Base-by-base conservation (phyloP, 169 alveolate genomes). In the Eimeria maxima region DNA sequence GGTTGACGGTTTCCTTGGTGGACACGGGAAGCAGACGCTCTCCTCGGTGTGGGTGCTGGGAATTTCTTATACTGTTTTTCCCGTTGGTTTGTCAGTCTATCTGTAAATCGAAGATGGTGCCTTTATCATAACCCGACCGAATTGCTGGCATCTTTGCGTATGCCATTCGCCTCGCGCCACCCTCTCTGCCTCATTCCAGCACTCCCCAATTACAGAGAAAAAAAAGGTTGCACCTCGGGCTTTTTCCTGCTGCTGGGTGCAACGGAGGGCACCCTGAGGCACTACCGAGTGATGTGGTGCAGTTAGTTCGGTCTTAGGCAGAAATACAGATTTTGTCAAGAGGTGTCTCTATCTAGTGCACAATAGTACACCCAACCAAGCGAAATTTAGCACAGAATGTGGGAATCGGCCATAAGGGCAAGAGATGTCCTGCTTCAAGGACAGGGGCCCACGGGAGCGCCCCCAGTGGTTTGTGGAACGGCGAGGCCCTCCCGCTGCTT, bases 341-440 rank as follows among this genome's bases (percentile, higher is more conserved):
- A 63, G 5, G 42, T 18, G 67, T 11, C 73, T 24, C 11, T 18
- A 63, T 38, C 10, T 38, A 24, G 42, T 24, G 73, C 73, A 38
- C 18, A 18, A 24, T 4, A 24, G 42, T 24, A 63, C 38, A 24
- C 73, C 42, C 4, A 24, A 63, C 3, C 83, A 14, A 13, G 11
- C 45, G 38, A 42, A 33, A 8, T 27, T 7, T 73, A 29, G 38
- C 4, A 20, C 29, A 53, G 27, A 27, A 83, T 83, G 91, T 83
- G 91, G 91, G 91, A 83, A 29, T 20, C 91, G 22, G 74, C 91
- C 22, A 38, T 83, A 4, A 55, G 76, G 38, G 91, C 91, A 29
- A n/a, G 91, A 11, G 91, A 83, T 42, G 16, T 53, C 45, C 74
- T 47, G n/a, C 71, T 83, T 18, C 91, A 83, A 65, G 71, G 53